Base-by-base conservation (phyloP, 164 flowering plant species). In the Saururus chinensis region DNA sequence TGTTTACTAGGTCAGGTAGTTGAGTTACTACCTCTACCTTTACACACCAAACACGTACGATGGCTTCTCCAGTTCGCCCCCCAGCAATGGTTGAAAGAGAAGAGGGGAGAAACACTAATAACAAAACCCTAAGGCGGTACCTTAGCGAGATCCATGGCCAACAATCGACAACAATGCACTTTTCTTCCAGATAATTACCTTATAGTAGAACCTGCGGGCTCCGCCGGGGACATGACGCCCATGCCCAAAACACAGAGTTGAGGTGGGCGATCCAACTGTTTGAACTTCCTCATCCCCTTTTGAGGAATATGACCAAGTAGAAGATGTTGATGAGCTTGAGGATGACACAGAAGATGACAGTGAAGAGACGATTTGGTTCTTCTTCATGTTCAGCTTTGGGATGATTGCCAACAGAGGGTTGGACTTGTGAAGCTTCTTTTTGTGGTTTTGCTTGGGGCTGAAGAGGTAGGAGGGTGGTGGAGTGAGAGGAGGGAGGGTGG, bases 401-500 rank as follows among this genome's bases (percentile, higher is more conserved):
- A 74, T 63, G 10, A 75, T 53, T 26, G 45, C 24, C 19, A 20
- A 16, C 4, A 73, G 24, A 45, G 69, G 67, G 41, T 57, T 61
- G 67, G 68, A 51, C 68, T 41, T 70, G 21, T 77, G 51, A 23
- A 20, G 24, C 53, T 76, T 76, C 45, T 64, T 73, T 10, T 0
- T 25, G 60, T 75, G 59, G 19, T 59, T 69, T 24, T 72, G 58
- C 60, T 53, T 56, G 53, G 67, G 61, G 26, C 41, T 62, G 40
- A 54, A 63, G 11, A 59, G 64, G 67, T 68, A 82, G 16, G 90
- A 77, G 37, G 90, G 90, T 63, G 88, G 90, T 16, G 90, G 90
- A 19, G 87, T 81, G 40, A 81, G 80, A 45, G 88, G 90, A 63
- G 84, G 85, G 17, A 75, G 49, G 4, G 73, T 19, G 10, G 72